Evolutionary conservation across 768 basidiomycete genomes (phyloP).

Genomic region (Suillus clintonianus): DNA sequence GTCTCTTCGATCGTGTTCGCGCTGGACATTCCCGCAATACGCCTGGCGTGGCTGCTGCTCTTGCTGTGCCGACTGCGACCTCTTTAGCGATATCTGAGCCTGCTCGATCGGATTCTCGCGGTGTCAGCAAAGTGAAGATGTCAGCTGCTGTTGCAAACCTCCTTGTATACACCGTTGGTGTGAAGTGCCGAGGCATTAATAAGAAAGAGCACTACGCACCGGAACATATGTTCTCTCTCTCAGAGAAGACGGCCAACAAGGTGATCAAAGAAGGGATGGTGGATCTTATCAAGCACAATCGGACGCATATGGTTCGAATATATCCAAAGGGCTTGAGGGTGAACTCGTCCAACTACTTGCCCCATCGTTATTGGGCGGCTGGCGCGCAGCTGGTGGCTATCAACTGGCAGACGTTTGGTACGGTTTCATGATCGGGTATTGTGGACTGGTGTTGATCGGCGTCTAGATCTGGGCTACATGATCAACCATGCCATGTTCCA

Average conservation of each 20-base stretch:
- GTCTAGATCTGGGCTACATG: slow-evolving; percentile 80
- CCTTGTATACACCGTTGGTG: slow-evolving; percentile 92
- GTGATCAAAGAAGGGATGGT: slow-evolving; percentile 65
- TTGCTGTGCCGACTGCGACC: slow-evolving; percentile 11
- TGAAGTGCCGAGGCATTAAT: slow-evolving; percentile 91
- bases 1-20: slow-evolving; percentile 44
- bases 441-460: neutral
- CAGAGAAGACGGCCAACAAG: slow-evolving; percentile 79
- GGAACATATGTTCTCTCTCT: slow-evolving; percentile 91
- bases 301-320: slow-evolving; percentile 77
- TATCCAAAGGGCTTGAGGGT: slow-evolving; percentile 87
- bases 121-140: slow-evolving; percentile 59
- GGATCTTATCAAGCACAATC: slow-evolving; percentile 85
- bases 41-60: slow-evolving; percentile 15
- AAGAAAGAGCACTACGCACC: slow-evolving; percentile 83
- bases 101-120: slow-evolving; percentile 13
- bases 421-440: slow-evolving; percentile 20
- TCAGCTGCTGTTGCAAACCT: slow-evolving; percentile 71
- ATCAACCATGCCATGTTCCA: slow-evolving; percentile 98
- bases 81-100: slow-evolving; percentile 20
- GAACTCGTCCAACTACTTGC: slow-evolving; percentile 84
- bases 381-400: slow-evolving; percentile 91
- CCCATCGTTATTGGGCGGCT: slow-evolving; percentile 86
- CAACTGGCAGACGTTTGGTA: slow-evolving; percentile 97
- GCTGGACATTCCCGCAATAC: slow-evolving; percentile 26